A percentile compares a stretch with the other conserved stretches of the same genome.
Evolutionary conservation across 23 red algal species (phyloP).

Genomic region (Rhodosorus marinus): DNA sequence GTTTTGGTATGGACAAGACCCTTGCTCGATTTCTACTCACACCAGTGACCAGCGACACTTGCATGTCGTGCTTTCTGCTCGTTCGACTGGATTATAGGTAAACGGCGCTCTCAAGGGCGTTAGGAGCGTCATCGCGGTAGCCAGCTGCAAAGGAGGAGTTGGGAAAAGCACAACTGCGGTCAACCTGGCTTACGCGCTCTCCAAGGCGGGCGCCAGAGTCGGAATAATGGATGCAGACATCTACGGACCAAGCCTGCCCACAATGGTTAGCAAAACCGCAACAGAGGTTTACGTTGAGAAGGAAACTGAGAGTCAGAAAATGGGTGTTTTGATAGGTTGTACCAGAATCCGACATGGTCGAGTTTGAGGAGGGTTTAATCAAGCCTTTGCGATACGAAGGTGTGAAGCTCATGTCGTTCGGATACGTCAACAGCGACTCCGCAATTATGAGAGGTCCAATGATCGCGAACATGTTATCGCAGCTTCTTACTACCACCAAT

Average conservation of each 20-base stretch:
- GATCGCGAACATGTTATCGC: conserved; percentile 86
- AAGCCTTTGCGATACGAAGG: conserved; percentile 34
- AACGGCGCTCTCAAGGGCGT: conserved; percentile 38
- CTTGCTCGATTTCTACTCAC: too few species aligned
- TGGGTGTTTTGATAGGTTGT: not conserved
- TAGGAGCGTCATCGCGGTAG: conserved; percentile 60
- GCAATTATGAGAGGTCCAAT: conserved; percentile 96
- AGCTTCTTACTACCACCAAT: conserved; percentile 75
- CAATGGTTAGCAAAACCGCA: too few species aligned
- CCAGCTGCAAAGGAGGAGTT: conserved; percentile 88
- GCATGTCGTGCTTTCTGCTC: too few species aligned
- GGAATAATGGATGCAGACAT: conserved; percentile 99
- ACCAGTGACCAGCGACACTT: too few species aligned
- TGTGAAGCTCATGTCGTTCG: conserved; percentile 98
- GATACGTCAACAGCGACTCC: conserved; percentile 86
- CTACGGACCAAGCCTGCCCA: conserved; percentile 89
- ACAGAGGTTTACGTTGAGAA: too few species aligned
- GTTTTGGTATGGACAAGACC: too few species aligned
- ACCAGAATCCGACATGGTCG: conserved; percentile 40
- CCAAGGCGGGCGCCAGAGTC: conserved; percentile 48
- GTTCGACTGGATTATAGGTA: too few species aligned
- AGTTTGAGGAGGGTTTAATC: conserved; percentile 69
- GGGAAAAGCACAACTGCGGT: conserved; percentile 93
- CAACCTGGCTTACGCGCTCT: conserved; percentile 75
- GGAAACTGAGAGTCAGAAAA: not conserved